Evolutionary conservation across 306 rosid genomes (phyloP), one percentile per base, ranked within the genome.

Genomic region (Ochetophila trinervis): DNA sequence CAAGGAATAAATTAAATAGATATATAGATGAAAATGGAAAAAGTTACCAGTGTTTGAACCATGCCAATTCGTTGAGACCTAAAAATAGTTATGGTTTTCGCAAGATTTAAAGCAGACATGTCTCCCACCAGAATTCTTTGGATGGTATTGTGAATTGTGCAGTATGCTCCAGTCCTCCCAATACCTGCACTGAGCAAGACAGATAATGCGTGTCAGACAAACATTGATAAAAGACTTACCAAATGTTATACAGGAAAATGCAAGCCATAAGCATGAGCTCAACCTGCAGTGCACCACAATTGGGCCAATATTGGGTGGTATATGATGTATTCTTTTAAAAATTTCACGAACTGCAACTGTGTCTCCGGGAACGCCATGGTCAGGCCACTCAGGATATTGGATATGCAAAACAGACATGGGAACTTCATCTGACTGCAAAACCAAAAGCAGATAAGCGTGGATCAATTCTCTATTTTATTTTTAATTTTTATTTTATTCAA

Each of bases 201-300:
- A 44, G 50, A 68, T 35, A 34, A 6, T 22, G 68, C 80, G 63
- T 80, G 84, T 86, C 90, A 83, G 84, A 65, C 60, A 71, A 68
- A 67, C 34, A 70, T 64, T 40, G 45, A 53, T 42, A 23, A 4
- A 42, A 22, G 17, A 27, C 34, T 69, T 66, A 69, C 17, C 30
- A 51, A 53, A 34, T 24, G 35, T 53, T 55, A 23, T 42, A 53
- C 6, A 27, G 35, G 47, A 47, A 64, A 15, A 55, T 8, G 57
- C 18, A 70, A 27, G 37, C 45, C 52, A 76, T 42, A 49, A 74
- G 63, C 53, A 49, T 24, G 76, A 78, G 78, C 72, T 52, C 64
- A 84, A 91, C 96, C 95, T 93, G 95, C 96, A 93, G 74, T 90
- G 99, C 78, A 90, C 91, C 73, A 83, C 95, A 76, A 88, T 78